Percentiles rank a stretch among this genome's conserved stretches.
phyloP scores from a whole-genome alignment of 2,329 filamentous ascomycete species.

The Tolypocladium inflatum region DNA sequence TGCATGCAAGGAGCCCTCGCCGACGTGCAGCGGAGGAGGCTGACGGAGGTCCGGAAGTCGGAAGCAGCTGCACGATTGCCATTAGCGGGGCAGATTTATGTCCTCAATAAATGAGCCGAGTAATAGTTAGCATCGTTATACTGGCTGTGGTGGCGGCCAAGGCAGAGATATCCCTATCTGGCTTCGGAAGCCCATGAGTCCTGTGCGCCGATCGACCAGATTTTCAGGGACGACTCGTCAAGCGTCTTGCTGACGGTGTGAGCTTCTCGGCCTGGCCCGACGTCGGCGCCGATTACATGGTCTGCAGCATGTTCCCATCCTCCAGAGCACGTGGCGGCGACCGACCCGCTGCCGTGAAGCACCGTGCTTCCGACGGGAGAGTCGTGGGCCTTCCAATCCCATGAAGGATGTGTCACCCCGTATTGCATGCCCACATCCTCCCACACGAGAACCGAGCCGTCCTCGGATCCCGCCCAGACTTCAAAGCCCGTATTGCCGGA shows the following conservation, averaged over 20 bases:
- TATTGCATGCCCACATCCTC: conserved; percentile 40
- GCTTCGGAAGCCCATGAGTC: background rate
- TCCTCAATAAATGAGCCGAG: background rate
- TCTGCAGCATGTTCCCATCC: conserved; percentile 32
- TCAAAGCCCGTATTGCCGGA: conserved; percentile 38
- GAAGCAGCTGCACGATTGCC: background rate
- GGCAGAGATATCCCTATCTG: background rate
- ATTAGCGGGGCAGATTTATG: too few relatives aligned
- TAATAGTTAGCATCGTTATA: too few relatives aligned
- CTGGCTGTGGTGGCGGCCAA: too few relatives aligned
- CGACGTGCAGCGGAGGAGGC: background rate
- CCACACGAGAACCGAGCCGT: conserved; percentile 49
- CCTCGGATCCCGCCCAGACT: conserved; percentile 50
- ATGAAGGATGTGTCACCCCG: conserved; percentile 34
- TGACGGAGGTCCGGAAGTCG: background rate
- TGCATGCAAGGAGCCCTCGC: background rate
- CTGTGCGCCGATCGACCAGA: conserved; percentile 10
- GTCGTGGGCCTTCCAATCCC: conserved; percentile 39
- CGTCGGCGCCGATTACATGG: background rate
- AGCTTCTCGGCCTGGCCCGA: background rate
- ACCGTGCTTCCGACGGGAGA: conserved; percentile 39
- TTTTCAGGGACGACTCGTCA: conserved; percentile 11
- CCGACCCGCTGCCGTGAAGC: conserved; percentile 45
- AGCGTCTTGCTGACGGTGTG: background rate
- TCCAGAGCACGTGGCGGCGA: conserved; percentile 47